Percentiles rank a stretch among this genome's conserved stretches.
phyloP scores from a whole-genome alignment of 2,329 filamentous ascomycete species.

The Colletotrichum sp. region DNA sequence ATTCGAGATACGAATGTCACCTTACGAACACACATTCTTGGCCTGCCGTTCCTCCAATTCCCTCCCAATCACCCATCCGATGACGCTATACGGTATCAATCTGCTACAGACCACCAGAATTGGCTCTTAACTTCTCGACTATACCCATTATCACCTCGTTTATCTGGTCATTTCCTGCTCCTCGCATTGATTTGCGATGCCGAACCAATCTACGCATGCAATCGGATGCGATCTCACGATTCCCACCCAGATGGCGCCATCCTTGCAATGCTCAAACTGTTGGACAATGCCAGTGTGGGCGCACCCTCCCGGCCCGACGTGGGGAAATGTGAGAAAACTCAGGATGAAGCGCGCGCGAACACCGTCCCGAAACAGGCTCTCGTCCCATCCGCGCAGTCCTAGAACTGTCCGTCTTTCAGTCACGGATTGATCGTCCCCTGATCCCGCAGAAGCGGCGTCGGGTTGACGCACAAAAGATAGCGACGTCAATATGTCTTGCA shows the following conservation, averaged over 20 bases:
- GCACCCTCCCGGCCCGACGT: background rate
- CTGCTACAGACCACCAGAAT: background rate
- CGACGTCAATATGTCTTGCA: background rate
- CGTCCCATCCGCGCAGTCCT: background rate
- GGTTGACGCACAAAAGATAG: background rate
- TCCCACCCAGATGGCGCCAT: background rate
- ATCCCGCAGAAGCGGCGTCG: background rate
- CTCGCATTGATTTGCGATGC: slow-evolving; percentile 2
- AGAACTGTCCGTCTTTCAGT: background rate
- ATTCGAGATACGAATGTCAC: background rate
- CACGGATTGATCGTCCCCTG: background rate
- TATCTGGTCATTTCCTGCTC: background rate
- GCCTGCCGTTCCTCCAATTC: background rate
- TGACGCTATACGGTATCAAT: background rate
- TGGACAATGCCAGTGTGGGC: background rate
- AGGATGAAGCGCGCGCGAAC: background rate
- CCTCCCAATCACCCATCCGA: background rate
- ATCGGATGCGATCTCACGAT: background rate
- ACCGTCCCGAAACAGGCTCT: background rate
- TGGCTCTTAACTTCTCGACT: background rate
- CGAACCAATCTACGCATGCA: background rate
- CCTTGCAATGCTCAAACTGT: slow-evolving; percentile 5
- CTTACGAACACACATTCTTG: background rate
- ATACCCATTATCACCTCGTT: background rate
- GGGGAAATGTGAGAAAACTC: background rate